These are phyloP conservation scores for Apophysomyces sp. DNA, from an alignment of 371 early-diverging fungal genomes.

Conservation along the genomic window DNA sequence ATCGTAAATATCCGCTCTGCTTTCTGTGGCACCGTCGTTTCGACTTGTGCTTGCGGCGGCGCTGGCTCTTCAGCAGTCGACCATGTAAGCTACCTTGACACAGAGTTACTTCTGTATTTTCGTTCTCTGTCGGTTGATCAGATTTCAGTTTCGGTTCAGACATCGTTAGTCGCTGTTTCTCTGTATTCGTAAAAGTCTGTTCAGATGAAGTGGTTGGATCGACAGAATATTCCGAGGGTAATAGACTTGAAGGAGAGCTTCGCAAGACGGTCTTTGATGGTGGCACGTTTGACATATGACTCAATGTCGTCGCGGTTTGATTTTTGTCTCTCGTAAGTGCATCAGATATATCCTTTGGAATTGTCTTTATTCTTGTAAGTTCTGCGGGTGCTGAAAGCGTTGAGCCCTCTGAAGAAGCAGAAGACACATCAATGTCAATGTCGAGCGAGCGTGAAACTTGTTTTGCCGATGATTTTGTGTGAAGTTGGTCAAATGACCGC, in stretches of 20 bases:
- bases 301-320: background rate
- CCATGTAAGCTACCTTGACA: background rate
- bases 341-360: background rate
- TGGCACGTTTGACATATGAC: background rate
- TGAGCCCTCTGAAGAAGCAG: background rate
- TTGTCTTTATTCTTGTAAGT: background rate
- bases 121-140: background rate
- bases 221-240: background rate
- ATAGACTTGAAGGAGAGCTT: background rate
- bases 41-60: background rate
- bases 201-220: background rate
- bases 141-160: background rate
- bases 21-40: background rate
- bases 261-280: background rate
- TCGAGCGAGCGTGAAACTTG: background rate
- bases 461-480: background rate
- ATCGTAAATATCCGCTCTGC: background rate
- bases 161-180: background rate
- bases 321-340: background rate
- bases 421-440: background rate
- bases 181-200: background rate
- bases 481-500: background rate
- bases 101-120: background rate
- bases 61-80: background rate
- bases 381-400: background rate